Evolutionary conservation across 164 flowering plant genomes (phyloP).

Genomic region (Tetracentron sinense): DNA sequence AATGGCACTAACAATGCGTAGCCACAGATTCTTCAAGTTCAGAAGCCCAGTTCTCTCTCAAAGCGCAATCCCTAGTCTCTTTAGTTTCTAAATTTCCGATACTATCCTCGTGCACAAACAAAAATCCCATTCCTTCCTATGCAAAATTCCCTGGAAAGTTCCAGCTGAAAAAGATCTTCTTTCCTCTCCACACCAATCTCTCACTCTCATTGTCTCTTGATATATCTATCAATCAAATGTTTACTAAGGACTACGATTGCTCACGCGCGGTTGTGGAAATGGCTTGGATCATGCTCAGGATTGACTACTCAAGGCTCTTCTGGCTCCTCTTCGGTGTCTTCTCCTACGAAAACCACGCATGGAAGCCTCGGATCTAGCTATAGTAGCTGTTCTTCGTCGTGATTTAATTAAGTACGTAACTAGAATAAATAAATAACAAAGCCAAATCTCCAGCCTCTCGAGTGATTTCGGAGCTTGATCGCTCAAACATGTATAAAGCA

Average conservation of each 20-base stretch:
- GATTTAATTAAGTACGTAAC: too few relatives aligned
- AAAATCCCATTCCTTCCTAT: background rate
- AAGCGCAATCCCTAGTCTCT: background rate
- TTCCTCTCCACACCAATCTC: background rate
- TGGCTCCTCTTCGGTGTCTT: conserved; percentile 76
- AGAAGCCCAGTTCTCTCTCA: conserved; percentile 24
- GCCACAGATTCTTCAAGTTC: conserved; percentile 75
- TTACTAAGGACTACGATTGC: conserved; percentile 37
- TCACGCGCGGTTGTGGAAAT: conserved; percentile 47
- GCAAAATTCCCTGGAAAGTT: background rate
- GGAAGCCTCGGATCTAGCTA: conserved; percentile 80
- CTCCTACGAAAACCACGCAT: conserved; percentile 77
- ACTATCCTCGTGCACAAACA: too few relatives aligned
- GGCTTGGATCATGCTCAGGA: conserved; percentile 77
- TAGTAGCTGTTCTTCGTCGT: background rate
- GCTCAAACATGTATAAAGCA: conserved; percentile 3
- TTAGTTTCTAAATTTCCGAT: background rate
- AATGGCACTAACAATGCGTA: conserved; percentile 44
- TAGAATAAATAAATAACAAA: too few relatives aligned
- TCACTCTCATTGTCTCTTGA: too few relatives aligned
- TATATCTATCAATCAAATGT: conserved; percentile 31
- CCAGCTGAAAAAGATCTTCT: too few relatives aligned
- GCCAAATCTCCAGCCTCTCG: too few relatives aligned
- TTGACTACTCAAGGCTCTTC: conserved; percentile 76
- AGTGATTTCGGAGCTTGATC: too few relatives aligned